These are phyloP conservation scores for Combretum micranthum DNA, from an alignment of 345 rosid species.

Conservation along the genomic window DNA sequence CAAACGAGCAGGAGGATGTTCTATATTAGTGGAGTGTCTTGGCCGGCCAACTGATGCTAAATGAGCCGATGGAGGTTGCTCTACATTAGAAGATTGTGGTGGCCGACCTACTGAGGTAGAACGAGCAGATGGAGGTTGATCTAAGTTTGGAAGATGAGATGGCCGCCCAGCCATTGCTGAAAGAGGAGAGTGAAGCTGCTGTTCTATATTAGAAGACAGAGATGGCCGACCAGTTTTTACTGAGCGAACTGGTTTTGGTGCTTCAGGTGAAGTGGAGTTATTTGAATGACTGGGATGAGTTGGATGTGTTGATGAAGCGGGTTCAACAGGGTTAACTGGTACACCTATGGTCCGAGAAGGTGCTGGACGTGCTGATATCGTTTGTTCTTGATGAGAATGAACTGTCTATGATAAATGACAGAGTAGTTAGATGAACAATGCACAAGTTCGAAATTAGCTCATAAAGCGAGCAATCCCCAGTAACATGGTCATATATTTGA, in stretches of 20 bases:
- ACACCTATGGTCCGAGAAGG: conserved; percentile 27
- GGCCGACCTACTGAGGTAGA: conserved; percentile 24
- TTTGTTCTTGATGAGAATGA: conserved; percentile 50
- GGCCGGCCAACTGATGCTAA: conserved; percentile 24
- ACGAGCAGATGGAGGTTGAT: conserved; percentile 29
- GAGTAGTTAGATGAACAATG: conserved; percentile 1
- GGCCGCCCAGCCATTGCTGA: too few relatives aligned
- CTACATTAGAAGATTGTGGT: conserved; percentile 29
- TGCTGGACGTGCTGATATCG: conserved; percentile 35
- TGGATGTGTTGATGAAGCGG: background rate
- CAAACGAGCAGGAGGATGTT: conserved; percentile 28
- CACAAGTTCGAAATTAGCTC: background rate
- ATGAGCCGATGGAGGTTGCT: conserved; percentile 34
- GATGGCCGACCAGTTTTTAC: too few relatives aligned
- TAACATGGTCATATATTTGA: too few relatives aligned
- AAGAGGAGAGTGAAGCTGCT: too few relatives aligned
- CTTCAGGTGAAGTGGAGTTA: too few relatives aligned
- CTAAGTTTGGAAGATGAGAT: conserved; percentile 8
- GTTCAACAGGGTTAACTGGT: conserved; percentile 13
- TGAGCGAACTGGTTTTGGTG: too few relatives aligned
- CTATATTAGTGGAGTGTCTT: conserved; percentile 24
- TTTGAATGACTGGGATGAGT: too few relatives aligned
- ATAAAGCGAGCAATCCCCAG: too few relatives aligned
- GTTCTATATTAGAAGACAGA: too few relatives aligned
- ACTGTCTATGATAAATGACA: conserved; percentile 44